Conservation (phyloP, 345 rosid species). For the Sisymbrium irio region DNA sequence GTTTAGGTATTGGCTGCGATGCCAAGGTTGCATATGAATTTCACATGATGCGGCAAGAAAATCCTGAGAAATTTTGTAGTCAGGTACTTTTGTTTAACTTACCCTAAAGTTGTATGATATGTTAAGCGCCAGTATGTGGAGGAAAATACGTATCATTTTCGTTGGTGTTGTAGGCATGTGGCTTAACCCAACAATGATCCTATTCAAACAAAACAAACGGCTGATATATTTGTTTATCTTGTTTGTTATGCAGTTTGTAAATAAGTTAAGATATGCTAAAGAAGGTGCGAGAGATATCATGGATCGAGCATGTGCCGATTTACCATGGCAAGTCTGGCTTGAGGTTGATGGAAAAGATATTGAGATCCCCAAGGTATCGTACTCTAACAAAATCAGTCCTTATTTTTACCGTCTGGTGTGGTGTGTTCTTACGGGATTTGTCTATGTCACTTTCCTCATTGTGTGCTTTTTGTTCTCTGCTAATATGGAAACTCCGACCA, state of each 20-base stretch:
- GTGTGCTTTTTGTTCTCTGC: conserved; percentile 7
- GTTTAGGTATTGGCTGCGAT: conserved; percentile 80
- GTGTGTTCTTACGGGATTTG: neutral
- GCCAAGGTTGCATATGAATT: conserved; percentile 88
- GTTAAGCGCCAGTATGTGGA: neutral
- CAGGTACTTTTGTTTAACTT: conserved; percentile 45
- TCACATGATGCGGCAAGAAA: conserved; percentile 74
- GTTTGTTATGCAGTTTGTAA: conserved; percentile 61
- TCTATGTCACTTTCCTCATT: conserved; percentile 3
- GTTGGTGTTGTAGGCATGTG: neutral
- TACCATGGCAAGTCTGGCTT: conserved; percentile 86
- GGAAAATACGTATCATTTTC: neutral
- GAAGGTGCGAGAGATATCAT: conserved; percentile 87
- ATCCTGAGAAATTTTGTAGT: conserved; percentile 77
- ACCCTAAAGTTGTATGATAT: neutral
- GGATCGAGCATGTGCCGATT: conserved; percentile 87
- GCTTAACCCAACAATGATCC: neutral
- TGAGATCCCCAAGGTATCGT: conserved; percentile 65
- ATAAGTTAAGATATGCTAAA: conserved; percentile 79
- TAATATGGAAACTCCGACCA: neutral
- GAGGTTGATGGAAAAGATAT: conserved; percentile 83
- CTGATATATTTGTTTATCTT: conserved; percentile 16
- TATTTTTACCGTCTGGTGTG: neutral
- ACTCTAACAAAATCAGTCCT: neutral
- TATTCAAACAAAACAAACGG: neutral